Evolutionary conservation across 805 yeast species (phyloP).

Genomic region (Candida chauliodis): DNA sequence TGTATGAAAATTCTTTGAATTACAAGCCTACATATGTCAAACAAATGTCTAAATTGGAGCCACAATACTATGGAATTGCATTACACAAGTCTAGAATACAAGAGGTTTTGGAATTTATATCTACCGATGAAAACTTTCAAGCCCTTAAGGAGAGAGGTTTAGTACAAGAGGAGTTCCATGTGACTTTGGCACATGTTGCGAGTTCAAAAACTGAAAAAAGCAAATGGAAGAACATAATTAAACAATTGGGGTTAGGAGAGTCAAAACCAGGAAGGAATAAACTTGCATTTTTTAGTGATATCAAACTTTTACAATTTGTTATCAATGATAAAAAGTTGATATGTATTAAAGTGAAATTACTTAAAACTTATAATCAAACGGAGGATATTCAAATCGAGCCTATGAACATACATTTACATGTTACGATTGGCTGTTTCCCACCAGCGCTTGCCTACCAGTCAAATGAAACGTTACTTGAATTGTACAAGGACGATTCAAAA

Average conservation of each 20-base stretch:
- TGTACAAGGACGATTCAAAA: slow-evolving; percentile 3
- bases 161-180: slow-evolving; percentile 57
- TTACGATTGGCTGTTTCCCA: slow-evolving; percentile 64
- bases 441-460: slow-evolving; percentile 52
- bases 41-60: slow-evolving; percentile 21
- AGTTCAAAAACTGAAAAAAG: slow-evolving; percentile 14
- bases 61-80: slow-evolving; percentile 10
- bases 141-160: slow-evolving; percentile 26
- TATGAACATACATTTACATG: slow-evolving; percentile 42
- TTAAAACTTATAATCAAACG: slow-evolving; percentile 2
- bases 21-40: slow-evolving; percentile 51
- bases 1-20: slow-evolving; percentile 50
- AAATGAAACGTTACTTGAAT: slow-evolving; percentile 24
- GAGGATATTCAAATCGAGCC: slow-evolving; percentile 7
- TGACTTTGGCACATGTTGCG: slow-evolving; percentile 56
- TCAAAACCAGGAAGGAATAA: slow-evolving; percentile 12
- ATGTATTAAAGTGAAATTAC: slow-evolving; percentile 46
- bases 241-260: slow-evolving; percentile 10
- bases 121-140: slow-evolving; percentile 16
- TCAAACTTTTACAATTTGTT: slow-evolving; percentile 43
- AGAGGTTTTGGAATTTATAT: slow-evolving; percentile 7
- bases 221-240: slow-evolving; percentile 17
- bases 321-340: slow-evolving; percentile 48
- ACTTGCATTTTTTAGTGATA: slow-evolving; percentile 25
- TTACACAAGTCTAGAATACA: slow-evolving; percentile 15